Percentiles rank a stretch among this genome's conserved stretches.
These are phyloP conservation scores for Gossypium longicalyx DNA, from an alignment of 345 rosid species.

Conservation along the genomic window DNA sequence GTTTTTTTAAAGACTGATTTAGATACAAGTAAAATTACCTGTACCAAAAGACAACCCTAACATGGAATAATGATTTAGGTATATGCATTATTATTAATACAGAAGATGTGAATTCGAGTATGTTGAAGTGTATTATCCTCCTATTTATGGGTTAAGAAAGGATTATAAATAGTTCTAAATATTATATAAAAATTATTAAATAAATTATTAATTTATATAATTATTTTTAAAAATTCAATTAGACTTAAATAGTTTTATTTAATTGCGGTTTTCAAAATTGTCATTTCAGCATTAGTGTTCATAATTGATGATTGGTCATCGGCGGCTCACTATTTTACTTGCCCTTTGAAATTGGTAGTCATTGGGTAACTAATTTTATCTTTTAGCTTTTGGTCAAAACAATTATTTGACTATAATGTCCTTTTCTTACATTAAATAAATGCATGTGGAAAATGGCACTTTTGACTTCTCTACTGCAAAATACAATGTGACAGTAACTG, in stretches of 20 bases:
- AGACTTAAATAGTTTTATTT: no score
- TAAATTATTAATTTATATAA: no score
- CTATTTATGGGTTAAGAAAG: fast-evolving
- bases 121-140: no score
- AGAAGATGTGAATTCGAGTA: no score
- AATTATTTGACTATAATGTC: constrained; percentile 6
- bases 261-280: neutral
- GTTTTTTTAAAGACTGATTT: neutral
- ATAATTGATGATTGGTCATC: neutral
- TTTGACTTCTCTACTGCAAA: constrained; percentile 1
- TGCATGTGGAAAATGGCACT: neutral
- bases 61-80: no score
- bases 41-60: no score
- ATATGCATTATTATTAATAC: no score
- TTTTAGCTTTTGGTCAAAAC: neutral
- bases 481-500: neutral
- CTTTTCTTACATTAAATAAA: neutral
- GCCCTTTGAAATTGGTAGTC: neutral
- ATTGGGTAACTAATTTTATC: neutral
- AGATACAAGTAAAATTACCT: no score
- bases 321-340: neutral
- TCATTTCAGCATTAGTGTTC: neutral
- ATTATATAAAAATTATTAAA: no score
- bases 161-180: fast-evolving
- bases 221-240: no score